These are phyloP conservation scores for Collybia mongolica DNA, from an alignment of 768 basidiomycete genomes.

Conservation along the genomic window DNA sequence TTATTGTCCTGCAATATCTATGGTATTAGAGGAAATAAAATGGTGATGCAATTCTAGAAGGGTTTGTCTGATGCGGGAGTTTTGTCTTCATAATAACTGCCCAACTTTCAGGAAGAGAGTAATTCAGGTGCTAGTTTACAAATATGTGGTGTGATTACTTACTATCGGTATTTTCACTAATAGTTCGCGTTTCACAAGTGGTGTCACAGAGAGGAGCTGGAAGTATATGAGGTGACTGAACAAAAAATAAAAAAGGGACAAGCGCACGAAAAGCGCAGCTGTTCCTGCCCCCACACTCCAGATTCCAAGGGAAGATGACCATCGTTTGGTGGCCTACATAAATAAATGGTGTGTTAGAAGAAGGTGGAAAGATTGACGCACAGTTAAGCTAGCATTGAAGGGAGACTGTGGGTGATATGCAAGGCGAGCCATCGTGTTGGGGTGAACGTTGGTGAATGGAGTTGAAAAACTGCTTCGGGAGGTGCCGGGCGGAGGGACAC, in stretches of 20 bases:
- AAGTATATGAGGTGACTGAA: conserved; percentile 1
- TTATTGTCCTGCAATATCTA: no score
- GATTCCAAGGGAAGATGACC: conserved; percentile 58
- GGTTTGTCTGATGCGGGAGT: conserved; percentile 83
- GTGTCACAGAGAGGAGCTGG: conserved; percentile 79
- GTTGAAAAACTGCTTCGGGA: conserved; percentile 19
- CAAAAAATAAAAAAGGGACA: not conserved
- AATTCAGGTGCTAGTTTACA: conserved; percentile 7
- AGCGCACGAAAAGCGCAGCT: conserved; percentile 64
- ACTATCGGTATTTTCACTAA: conserved; percentile 75
- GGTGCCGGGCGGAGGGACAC: no score
- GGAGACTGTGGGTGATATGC: conserved; percentile 38
- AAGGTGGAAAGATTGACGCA: conserved; percentile 20
- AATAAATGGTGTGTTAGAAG: conserved; percentile 6
- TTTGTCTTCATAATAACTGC: conserved; percentile 73
- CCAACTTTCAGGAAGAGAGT: conserved; percentile 43
- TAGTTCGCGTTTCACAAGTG: conserved; percentile 76
- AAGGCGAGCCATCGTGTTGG: conserved; percentile 43
- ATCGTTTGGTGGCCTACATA: conserved; percentile 49
- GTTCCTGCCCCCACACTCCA: conserved; percentile 75
- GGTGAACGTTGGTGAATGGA: no score
- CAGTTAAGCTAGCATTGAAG: conserved; percentile 32
- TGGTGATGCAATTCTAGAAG: conserved; percentile 40
- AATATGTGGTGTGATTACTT: conserved; percentile 23
- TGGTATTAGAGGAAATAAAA: no score